These are phyloP conservation scores for Uromyces viciae-fabae DNA, from an alignment of 1,284 basidiomycete genomes.

Conservation along the genomic window DNA sequence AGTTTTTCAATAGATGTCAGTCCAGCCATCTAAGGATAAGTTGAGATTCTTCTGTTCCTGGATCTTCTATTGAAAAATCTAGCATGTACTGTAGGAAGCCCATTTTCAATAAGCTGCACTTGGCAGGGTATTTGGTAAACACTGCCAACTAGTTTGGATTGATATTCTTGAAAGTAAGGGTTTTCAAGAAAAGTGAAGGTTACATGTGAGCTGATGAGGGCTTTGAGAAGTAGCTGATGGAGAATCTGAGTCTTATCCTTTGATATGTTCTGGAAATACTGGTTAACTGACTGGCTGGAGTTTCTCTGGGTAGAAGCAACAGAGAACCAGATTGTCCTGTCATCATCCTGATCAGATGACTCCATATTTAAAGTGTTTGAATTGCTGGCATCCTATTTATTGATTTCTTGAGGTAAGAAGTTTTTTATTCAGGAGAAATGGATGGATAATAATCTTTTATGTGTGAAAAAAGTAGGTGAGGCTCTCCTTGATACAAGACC, in stretches of 20 bases:
- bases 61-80: background rate
- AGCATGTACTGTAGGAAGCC: constrained; percentile 8
- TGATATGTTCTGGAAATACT: background rate
- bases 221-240: constrained; percentile 1
- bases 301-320: background rate
- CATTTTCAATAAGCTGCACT: background rate
- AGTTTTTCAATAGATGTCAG: constrained; percentile 2
- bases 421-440: too few relatives aligned
- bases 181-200: background rate
- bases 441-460: too few relatives aligned
- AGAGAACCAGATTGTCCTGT: background rate
- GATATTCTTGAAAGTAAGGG: constrained; percentile 28
- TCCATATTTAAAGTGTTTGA: background rate
- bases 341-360: background rate
- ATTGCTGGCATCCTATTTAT: too few relatives aligned
- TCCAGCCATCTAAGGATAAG: constrained; percentile 20
- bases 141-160: background rate
- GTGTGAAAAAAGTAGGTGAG: too few relatives aligned
- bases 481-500: too few relatives aligned
- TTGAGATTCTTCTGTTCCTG: background rate
- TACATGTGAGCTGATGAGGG: constrained; percentile 1
- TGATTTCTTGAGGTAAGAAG: too few relatives aligned
- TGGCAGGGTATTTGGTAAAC: background rate
- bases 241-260: background rate
- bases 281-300: background rate